A percentile compares a stretch with the other conserved stretches of the same genome.
Conservation (phyloP, 495 filamentous ascomycete species). For the Lineolata rhizophorae region DNA sequence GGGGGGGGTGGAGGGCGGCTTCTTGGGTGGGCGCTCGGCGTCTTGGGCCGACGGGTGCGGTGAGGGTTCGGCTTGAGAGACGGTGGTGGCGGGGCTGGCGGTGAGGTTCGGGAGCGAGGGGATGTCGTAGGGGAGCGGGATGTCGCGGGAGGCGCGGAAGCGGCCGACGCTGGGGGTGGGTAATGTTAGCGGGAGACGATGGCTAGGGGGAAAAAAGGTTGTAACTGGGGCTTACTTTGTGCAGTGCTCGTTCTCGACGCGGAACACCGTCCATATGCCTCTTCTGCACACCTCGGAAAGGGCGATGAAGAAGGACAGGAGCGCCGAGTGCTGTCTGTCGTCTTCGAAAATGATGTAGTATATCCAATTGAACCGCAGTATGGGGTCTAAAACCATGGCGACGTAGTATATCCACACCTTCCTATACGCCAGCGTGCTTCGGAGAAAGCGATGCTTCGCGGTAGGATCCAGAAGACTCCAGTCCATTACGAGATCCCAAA, state of each 20-base stretch:
- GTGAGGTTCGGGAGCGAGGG: constrained; percentile 4
- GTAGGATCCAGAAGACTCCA: constrained; percentile 68
- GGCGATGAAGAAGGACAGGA: constrained; percentile 52
- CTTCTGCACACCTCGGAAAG: constrained; percentile 60
- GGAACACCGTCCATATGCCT: constrained; percentile 77
- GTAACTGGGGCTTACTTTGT: constrained; percentile 25
- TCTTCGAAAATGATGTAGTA: constrained; percentile 69
- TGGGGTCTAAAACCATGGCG: constrained; percentile 63
- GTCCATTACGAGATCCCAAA: constrained; percentile 98
- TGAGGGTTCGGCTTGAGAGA: background rate
- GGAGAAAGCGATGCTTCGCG: constrained; percentile 43
- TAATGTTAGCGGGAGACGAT: background rate
- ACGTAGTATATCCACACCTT: constrained; percentile 58
- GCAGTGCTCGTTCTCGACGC: constrained; percentile 93
- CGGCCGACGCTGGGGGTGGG: constrained; percentile 31
- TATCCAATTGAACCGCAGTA: constrained; percentile 91
- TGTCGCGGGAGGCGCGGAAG: constrained; percentile 63
- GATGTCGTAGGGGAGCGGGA: constrained; percentile 48
- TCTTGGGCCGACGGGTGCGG: background rate
- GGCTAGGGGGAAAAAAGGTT: background rate
- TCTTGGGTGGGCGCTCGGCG: too few species aligned
- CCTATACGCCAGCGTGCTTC: constrained; percentile 63
- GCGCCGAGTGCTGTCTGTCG: constrained; percentile 57
- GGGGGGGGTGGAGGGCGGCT: too few species aligned
- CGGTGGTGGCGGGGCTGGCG: background rate